These are phyloP conservation scores for Diaporthe aspalathi DNA, from an alignment of 2,329 filamentous ascomycete genomes.

Conservation along the genomic window DNA sequence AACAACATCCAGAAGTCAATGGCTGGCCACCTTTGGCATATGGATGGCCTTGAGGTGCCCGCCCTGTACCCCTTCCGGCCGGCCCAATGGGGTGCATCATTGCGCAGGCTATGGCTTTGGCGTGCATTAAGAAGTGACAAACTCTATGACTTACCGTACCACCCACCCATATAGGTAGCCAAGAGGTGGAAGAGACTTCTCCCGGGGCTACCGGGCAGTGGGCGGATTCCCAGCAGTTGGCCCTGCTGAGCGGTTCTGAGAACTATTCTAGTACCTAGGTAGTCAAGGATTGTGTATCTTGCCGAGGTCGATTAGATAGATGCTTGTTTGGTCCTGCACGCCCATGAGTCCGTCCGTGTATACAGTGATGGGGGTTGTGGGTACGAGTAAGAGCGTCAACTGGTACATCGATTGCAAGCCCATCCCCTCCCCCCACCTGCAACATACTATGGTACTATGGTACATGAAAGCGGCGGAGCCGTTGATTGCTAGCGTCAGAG, in stretches of 20 bases:
- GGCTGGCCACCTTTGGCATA: neutral
- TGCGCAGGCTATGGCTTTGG: neutral
- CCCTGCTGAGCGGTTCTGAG: neutral
- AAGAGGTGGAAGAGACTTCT: neutral
- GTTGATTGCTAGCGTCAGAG: slow-evolving; percentile 24
- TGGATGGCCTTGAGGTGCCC: neutral
- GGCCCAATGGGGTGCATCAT: neutral
- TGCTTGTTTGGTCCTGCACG: no score
- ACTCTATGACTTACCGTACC: no score
- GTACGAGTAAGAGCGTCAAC: no score
- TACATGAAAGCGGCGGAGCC: slow-evolving; percentile 21
- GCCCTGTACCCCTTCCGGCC: no score
- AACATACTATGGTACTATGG: no score
- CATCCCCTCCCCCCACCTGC: slow-evolving; percentile 8
- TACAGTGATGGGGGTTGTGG: neutral
- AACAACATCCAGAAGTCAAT: neutral
- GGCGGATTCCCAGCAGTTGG: neutral
- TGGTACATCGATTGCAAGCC: neutral
- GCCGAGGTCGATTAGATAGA: no score
- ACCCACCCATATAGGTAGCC: no score
- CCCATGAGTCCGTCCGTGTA: neutral
- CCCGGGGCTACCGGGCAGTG: neutral
- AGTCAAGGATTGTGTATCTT: no score
- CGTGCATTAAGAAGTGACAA: neutral
- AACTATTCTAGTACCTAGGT: no score